A percentile compares a stretch with the other conserved stretches of the same genome.
Evolutionary conservation across 768 basidiomycete genomes (phyloP).

Genomic region (Boletus sp.): DNA sequence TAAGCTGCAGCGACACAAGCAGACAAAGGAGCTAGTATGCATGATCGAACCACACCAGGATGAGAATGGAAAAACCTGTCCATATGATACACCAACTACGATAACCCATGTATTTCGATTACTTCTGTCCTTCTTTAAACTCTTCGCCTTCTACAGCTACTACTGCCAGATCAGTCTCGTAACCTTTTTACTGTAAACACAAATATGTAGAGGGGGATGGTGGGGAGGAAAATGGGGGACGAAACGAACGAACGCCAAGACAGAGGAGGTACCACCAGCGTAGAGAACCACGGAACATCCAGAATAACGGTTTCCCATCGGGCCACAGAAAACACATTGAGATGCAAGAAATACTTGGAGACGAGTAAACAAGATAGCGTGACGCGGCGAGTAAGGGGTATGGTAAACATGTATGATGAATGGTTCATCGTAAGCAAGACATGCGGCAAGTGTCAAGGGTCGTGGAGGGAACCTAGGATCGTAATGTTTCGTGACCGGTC

Average conservation of each 20-base stretch:
- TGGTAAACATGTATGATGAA: conserved; percentile 27
- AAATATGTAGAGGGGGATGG: conserved; percentile 16
- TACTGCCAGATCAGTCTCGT: conserved; percentile 26
- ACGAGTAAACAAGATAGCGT: conserved; percentile 30
- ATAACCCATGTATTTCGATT: conserved; percentile 28
- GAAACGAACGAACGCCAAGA: conserved; percentile 13
- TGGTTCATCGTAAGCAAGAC: conserved; percentile 32
- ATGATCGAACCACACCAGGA: background rate
- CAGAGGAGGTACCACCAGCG: conserved; percentile 8
- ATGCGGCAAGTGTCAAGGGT: conserved; percentile 19
- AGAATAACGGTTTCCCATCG: conserved; percentile 18
- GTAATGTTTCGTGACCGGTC: conserved; percentile 23
- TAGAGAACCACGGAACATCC: conserved; percentile 17
- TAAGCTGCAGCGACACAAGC: background rate
- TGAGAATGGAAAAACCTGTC: conserved; percentile 3
- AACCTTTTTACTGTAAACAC: conserved; percentile 21
- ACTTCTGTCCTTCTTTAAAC: conserved; percentile 31
- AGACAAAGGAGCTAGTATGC: background rate
- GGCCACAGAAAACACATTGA: conserved; percentile 21
- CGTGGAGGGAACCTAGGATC: conserved; percentile 14
- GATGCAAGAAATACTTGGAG: conserved; percentile 22
- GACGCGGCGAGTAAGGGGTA: conserved; percentile 30
- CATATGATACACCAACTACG: conserved; percentile 32
- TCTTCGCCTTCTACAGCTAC: conserved; percentile 25
- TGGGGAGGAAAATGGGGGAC: background rate